These are phyloP conservation scores for Skeletonema costatum DNA, from an alignment of 108 stramenopile genomes.

Conservation along the genomic window DNA sequence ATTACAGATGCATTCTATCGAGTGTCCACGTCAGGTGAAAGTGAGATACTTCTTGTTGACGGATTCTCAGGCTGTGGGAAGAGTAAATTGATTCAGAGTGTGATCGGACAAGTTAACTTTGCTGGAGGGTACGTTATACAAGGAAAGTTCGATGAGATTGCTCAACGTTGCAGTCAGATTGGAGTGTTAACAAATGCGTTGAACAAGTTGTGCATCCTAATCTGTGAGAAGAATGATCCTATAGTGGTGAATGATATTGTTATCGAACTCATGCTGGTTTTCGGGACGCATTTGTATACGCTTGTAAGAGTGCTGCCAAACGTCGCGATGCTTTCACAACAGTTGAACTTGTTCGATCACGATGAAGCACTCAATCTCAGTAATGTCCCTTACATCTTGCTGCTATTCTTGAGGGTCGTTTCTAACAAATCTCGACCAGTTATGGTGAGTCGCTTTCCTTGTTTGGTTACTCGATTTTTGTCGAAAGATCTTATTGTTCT, in stretches of 20 bases:
- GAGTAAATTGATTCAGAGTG: constrained; percentile 3
- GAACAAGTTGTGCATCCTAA: constrained; percentile 5
- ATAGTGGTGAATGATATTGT: neutral
- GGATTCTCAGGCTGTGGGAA: constrained; percentile 22
- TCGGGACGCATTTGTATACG: neutral
- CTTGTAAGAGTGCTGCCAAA: constrained; percentile 2
- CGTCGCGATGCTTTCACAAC: neutral
- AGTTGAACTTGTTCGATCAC: neutral
- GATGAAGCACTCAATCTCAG: neutral
- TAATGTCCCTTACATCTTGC: constrained; percentile 3
- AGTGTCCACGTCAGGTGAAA: neutral
- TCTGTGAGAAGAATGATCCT: neutral
- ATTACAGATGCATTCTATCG: constrained; percentile 13
- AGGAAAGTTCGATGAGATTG: constrained; percentile 9
- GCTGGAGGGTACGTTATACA: constrained; percentile 5
- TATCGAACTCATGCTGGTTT: neutral
- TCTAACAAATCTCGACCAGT: constrained; percentile 9
- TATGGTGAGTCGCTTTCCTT: neutral
- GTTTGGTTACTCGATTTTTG: too few relatives aligned
- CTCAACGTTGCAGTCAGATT: neutral
- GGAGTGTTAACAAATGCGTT: neutral
- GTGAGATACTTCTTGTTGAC: constrained; percentile 9
- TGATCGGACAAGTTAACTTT: neutral
- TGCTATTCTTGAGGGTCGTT: constrained; percentile 8
- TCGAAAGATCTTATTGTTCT: too few relatives aligned